phyloP scores from a whole-genome alignment of 495 filamentous ascomycete species.

The Neurospora tetraspora region DNA sequence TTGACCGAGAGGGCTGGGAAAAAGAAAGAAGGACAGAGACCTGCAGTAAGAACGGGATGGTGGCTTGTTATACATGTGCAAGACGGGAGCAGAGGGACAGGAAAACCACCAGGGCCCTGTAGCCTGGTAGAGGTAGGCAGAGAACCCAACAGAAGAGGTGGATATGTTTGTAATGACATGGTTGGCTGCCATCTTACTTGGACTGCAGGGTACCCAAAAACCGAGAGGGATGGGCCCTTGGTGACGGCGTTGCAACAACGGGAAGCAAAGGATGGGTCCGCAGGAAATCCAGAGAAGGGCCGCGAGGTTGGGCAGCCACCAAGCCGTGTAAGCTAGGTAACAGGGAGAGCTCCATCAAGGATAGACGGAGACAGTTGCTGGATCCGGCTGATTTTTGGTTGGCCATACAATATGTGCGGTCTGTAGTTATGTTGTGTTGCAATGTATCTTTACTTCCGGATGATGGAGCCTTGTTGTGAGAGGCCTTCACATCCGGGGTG shows the following conservation, averaged over 20 bases:
- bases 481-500: background rate
- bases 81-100: background rate
- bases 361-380: constrained; percentile 3
- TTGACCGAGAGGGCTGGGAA: constrained; percentile 14
- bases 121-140: background rate
- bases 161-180: constrained; percentile 4
- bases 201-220: constrained; percentile 4
- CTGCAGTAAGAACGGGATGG: constrained; percentile 12
- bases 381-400: constrained; percentile 1
- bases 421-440: constrained; percentile 1
- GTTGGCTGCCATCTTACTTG: constrained; percentile 7
- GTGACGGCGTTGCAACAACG: constrained; percentile 3
- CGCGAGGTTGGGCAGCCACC: constrained; percentile 11
- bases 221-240: background rate
- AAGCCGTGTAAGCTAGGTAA: background rate
- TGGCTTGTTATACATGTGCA: constrained; percentile 24
- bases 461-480: background rate
- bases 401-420: background rate
- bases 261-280: constrained; percentile 2
- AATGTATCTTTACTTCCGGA: background rate
- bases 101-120: background rate
- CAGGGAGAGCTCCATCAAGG: background rate
- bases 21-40: constrained; percentile 5
- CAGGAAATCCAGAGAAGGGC: background rate
- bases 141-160: background rate